These are phyloP conservation scores for Theobroma cacao DNA, from an alignment of 345 rosid genomes.

Conservation along the genomic window DNA sequence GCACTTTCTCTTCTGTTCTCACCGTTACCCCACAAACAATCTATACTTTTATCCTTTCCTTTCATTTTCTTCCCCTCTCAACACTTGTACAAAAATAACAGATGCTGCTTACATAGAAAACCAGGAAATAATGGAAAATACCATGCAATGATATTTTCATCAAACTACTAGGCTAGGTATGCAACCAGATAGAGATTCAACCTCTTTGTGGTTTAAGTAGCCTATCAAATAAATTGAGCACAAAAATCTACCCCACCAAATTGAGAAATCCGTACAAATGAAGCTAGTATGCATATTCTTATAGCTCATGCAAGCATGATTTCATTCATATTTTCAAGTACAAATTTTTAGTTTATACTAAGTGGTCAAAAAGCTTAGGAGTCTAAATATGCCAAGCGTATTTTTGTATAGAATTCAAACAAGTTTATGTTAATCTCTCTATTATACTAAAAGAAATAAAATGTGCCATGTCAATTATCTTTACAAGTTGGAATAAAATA, in stretches of 20 bases:
- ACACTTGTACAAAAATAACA: background rate
- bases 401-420: background rate
- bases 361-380: background rate
- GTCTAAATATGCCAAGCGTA: background rate
- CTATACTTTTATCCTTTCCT: background rate
- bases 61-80: background rate
- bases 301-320: background rate
- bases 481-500: background rate
- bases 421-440: background rate
- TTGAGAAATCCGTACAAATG: background rate
- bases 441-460: background rate
- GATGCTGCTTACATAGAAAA: background rate
- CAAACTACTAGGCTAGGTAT: background rate
- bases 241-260: background rate
- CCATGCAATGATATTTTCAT: background rate
- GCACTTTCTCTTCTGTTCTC: background rate
- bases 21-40: background rate
- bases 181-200: background rate
- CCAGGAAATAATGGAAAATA: background rate
- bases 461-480: background rate
- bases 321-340: background rate
- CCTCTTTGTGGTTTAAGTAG: background rate
- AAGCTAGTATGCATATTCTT: background rate
- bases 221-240: background rate
- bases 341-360: background rate